Evolutionary conservation across 2,329 filamentous ascomycete genomes (phyloP), one percentile per base, ranked within the genome.

Genomic region (Phoma sp.): DNA sequence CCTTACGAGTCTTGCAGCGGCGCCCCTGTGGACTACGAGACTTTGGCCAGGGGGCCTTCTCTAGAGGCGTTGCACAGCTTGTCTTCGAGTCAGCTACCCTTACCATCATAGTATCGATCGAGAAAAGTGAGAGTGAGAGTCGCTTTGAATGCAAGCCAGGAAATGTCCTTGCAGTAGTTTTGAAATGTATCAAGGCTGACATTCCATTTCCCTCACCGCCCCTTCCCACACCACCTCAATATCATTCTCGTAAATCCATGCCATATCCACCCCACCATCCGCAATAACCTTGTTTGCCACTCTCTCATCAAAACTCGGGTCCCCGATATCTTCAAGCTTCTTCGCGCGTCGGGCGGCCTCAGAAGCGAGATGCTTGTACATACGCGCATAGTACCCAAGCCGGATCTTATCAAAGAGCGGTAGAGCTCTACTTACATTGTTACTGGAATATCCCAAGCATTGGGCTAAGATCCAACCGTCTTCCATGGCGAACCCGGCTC

Each of bases 401-500:
- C 77, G 58, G 42, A 79, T 75, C 1, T 51, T 33, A 39, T 78
- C 71, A 57, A 79, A 79, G 2, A 78, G 67, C 5, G 64, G 57
- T 10, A 78, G 55, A 2, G 75, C 75, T 66, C 63, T 44, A 45
- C 29, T 25, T 2, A 49, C 24, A 13, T 64, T 55, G 36, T 62
- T 60, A 2, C 29, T 63, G 41, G 8, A 72, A 57, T 43, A 61
- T 36, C 13, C 48, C 18, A 54, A 49, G 3, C 76, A 68, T 50
- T 70, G 69, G 9, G 76, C 76, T 2, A 79, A 67, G 23, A 79
- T 73, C 76, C 75, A 80, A 7, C 74, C 77, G 63, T 80, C 78
- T 58, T 80, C 74, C 60, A 80, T 69, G 0, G 78, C 77, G 54
- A 79, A 79, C 0, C 74, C 78, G 4, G 78, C 78, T 0, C 78